Evolutionary conservation across 2,329 filamentous ascomycete genomes (phyloP).

Genomic region (Aureobasidium sp.): DNA sequence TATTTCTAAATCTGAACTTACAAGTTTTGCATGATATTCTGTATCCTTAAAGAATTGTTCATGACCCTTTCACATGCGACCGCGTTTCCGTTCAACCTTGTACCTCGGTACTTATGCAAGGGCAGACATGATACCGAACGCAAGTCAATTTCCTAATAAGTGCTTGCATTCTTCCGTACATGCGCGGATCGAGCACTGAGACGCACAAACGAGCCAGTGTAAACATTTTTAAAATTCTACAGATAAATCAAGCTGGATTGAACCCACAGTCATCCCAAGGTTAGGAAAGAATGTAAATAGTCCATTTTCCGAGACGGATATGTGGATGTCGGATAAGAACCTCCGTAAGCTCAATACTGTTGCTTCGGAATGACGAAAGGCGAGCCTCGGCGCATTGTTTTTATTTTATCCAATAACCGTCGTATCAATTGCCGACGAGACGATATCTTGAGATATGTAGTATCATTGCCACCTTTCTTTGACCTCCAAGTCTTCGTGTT

Average conservation of each 20-base stretch:
- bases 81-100: not conserved
- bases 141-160: not conserved
- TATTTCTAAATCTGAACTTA: conserved; percentile 9
- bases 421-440: conserved; percentile 1
- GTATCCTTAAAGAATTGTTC: not conserved
- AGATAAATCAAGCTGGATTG: not conserved
- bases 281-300: not conserved
- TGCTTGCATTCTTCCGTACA: not conserved
- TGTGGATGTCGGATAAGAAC: not conserved
- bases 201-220: not conserved
- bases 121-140: not conserved
- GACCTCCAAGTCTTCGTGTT: not conserved
- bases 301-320: not conserved
- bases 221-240: not conserved
- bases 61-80: not conserved
- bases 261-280: not conserved
- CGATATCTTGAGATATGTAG: not conserved
- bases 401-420: not conserved
- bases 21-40: not conserved
- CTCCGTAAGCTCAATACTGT: not conserved
- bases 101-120: conserved; percentile 12
- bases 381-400: conserved; percentile 6
- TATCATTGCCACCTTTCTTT: conserved; percentile 1
- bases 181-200: not conserved
- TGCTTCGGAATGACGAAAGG: not conserved